Evolutionary conservation across 805 yeast genomes (phyloP).

Genomic region (Yamadazyma philogaea): DNA sequence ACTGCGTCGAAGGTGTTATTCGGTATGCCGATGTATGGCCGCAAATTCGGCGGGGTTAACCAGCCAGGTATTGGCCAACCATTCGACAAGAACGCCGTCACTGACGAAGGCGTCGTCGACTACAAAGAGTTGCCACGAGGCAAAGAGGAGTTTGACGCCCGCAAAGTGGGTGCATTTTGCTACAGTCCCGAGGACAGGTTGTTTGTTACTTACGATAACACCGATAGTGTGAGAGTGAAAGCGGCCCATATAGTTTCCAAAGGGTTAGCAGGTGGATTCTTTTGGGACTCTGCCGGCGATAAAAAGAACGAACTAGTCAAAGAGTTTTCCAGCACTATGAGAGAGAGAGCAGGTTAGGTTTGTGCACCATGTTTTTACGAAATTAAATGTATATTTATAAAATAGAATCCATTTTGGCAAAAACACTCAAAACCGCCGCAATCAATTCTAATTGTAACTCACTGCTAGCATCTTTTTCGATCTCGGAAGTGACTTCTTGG

Average conservation of each 20-base stretch:
- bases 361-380: too few species aligned
- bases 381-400: conserved; percentile 38
- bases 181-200: conserved; percentile 33
- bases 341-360: conserved; percentile 1
- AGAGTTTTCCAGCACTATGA: not conserved
- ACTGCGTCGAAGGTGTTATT: conserved; percentile 53
- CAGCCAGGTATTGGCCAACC: conserved; percentile 40
- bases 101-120: conserved; percentile 48
- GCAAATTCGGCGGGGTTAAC: conserved; percentile 25
- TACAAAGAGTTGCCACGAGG: conserved; percentile 51
- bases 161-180: conserved; percentile 50
- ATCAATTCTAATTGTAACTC: conserved; percentile 81
- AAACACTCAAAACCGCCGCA: conserved; percentile 89
- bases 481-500: conserved; percentile 51
- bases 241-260: conserved; percentile 51
- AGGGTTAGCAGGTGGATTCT: conserved; percentile 79
- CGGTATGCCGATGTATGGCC: conserved; percentile 89
- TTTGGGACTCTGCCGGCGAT: conserved; percentile 94
- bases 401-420: conserved; percentile 88
- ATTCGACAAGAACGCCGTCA: conserved; percentile 35
- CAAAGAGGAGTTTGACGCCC: conserved; percentile 45
- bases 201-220: conserved; percentile 67
- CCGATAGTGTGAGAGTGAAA: conserved; percentile 50
- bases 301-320: conserved; percentile 3
- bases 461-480: conserved; percentile 44